Conservation (phyloP, 2,329 filamentous ascomycete species). For the Monosporascus sp. region DNA sequence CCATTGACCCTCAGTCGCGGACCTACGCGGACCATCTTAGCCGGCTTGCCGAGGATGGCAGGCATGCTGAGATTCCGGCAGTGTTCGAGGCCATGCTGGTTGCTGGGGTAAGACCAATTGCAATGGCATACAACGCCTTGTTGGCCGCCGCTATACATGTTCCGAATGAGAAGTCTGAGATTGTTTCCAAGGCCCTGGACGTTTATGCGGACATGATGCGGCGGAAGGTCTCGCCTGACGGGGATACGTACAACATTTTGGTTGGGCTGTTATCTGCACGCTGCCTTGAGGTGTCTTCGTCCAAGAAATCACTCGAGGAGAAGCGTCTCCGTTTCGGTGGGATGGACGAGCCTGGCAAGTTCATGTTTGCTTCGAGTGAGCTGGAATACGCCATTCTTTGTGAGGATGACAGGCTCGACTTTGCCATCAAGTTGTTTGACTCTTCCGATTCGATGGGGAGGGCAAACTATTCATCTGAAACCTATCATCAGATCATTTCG, state of each 20-base stretch:
- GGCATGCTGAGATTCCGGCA: constrained; percentile 82
- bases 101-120: constrained; percentile 74
- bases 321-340: constrained; percentile 75
- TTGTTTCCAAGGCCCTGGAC: constrained; percentile 86
- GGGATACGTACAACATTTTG: constrained; percentile 81
- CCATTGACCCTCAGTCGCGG: constrained; percentile 58
- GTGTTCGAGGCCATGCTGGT: constrained; percentile 88
- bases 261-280: constrained; percentile 77
- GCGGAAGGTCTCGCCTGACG: constrained; percentile 75
- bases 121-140: constrained; percentile 87
- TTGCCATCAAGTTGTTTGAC: constrained; percentile 83
- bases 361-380: constrained; percentile 79
- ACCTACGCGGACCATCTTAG: constrained; percentile 75
- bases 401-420: constrained; percentile 80
- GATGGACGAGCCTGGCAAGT: constrained; percentile 63
- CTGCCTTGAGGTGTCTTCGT: constrained; percentile 70
- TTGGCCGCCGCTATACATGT: constrained; percentile 80
- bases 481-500: constrained; percentile 79
- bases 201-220: constrained; percentile 96
- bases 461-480: constrained; percentile 70
- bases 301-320: constrained; percentile 71
- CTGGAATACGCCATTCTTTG: constrained; percentile 79
- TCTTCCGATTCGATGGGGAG: constrained; percentile 61
- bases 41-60: constrained; percentile 64
- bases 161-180: constrained; percentile 71